Percentiles rank a stretch among this genome's conserved stretches.
These are phyloP conservation scores for Takakia lepidozioides DNA, from an alignment of 225 moss, liverwort and hornwort species.

Conservation along the genomic window DNA sequence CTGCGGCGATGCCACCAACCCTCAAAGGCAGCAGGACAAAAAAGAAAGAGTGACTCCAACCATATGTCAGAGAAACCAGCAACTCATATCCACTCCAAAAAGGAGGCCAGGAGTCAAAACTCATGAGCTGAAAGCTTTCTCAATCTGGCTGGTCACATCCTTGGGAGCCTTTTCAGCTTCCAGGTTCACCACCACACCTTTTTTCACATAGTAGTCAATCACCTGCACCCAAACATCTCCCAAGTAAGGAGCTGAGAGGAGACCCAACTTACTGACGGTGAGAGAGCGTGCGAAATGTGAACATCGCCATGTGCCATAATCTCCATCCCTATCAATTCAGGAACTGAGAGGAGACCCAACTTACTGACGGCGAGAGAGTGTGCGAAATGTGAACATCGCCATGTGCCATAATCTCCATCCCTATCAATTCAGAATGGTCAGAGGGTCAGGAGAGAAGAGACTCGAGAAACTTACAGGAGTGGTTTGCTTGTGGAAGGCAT, in stretches of 20 bases:
- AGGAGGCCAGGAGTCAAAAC: too few species aligned
- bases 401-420: not conserved
- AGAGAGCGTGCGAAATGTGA: too few species aligned
- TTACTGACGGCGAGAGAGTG: too few species aligned
- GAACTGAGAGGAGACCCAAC: not conserved
- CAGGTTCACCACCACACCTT: conserved; percentile 48
- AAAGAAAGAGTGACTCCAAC: too few species aligned
- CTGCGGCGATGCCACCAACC: too few species aligned
- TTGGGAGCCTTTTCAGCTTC: conserved; percentile 53
- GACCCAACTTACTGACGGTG: too few species aligned
- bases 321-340: not conserved
- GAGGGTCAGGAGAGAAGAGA: not conserved
- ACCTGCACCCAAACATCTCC: conserved; percentile 16
- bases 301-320: not conserved
- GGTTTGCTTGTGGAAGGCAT: conserved; percentile 70
- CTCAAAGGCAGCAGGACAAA: too few species aligned
- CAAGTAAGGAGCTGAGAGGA: not conserved
- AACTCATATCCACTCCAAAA: too few species aligned
- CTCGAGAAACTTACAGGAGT: conserved; percentile 41
- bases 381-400: not conserved
- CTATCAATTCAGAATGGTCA: not conserved
- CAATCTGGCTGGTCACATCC: conserved; percentile 50
- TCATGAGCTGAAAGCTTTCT: conserved; percentile 29
- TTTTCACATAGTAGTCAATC: conserved; percentile 55
- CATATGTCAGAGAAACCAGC: too few species aligned